Evolutionary conservation across 176 grass and related monocot genomes (phyloP), one percentile per base, ranked within the genome.

Genomic region (Aegilops longissima): DNA sequence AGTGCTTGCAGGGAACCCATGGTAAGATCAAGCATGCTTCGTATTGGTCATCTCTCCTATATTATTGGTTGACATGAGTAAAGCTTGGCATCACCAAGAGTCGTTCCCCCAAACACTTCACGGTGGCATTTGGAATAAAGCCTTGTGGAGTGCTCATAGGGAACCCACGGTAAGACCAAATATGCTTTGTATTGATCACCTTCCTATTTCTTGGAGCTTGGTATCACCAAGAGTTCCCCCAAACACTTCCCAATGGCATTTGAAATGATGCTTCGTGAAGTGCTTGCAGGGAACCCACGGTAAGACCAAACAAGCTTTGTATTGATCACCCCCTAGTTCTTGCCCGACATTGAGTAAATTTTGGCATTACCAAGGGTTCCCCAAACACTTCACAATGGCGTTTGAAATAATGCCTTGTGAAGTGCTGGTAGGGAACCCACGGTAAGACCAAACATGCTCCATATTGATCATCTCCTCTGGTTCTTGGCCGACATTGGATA

Each of bases 211-310:
- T 42, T 42, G 9, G 40, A 63, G 61, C 61, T 63, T 63, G 61
- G n/a, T 1, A 3, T 8, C n/a, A 63, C n/a, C 61, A 11, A 24
- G 61, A 63, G 61, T 63, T 25, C 61, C 61, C 3, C 61, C 61
- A 63, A 63, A 89, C 78, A 93, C 86, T 93, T 91, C 78, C 81
- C 21, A 17, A 23, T 5, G 59, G 6, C 10, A 2, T 5, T 47
- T 4, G 20, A 67, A 80, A 25, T 23, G 39, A 5, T 49, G 12
- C 62, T 42, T 35, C 1, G 40, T 58, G 90, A 88, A 92, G 83
- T 82, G 80, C 44, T 87, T 85, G 76, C 68, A 92, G 75, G 70
- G 52, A 90, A 90, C 80, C 84, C 76, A 36, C 35, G 44, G 9
- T 44, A 44, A 10, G 9, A 44, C 20, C 21, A 63, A 25, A 25